Evolutionary conservation across 2,329 filamentous ascomycete species (phyloP), one percentile per base, ranked within the genome.

Genomic region (Pseudogymnoascus sp.): DNA sequence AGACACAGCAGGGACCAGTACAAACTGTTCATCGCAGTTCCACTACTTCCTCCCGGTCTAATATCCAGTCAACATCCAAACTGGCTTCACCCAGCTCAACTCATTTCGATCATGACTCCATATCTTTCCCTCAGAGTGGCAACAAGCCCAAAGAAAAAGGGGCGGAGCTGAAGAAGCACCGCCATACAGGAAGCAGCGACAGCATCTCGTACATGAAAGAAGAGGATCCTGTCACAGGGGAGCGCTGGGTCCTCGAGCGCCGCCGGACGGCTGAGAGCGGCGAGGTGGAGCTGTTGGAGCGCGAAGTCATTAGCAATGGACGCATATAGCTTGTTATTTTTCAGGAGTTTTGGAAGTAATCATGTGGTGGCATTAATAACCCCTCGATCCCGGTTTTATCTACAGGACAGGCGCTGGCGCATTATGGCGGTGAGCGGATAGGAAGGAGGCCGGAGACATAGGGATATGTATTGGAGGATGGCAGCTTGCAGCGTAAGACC

Each of bases 171-270:
- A 66, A 63, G 42, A n/a, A 65, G 63, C 82, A 83, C 65, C 74
- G 77, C 12, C 77, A 82, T 66, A 80, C 78, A 66, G 76, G 81
- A 59, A 87, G 83, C 52, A 78, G 85, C 1, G 87, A 89, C 66
- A 88, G 86, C 65, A 84, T 91, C 35, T 87, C 86, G 5, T 91
- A 91, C 71, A 78, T 81, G 2, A 73, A 77, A n/a, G 80, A 83
- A 65, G 80, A 81, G 64, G 85, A 87, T 69, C 83, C 86, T 52
- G 78, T 82, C 2, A 79, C 79, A 7, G 82, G 80, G 1, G 81
- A 82, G 65, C 76, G 86, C 52, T 90, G 87, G 88, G 82, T 90
- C 6, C 76, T 90, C 67, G 88, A 91, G 72, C 75, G 87, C 36
- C 78, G 87, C 60, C 76, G 87, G 36, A 88, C 85, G 2, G 84